Evolutionary conservation across 73 alveolate genomes (phyloP), one percentile per base, ranked within the genome.

Genomic region (Tetrahymena malaccensis): DNA sequence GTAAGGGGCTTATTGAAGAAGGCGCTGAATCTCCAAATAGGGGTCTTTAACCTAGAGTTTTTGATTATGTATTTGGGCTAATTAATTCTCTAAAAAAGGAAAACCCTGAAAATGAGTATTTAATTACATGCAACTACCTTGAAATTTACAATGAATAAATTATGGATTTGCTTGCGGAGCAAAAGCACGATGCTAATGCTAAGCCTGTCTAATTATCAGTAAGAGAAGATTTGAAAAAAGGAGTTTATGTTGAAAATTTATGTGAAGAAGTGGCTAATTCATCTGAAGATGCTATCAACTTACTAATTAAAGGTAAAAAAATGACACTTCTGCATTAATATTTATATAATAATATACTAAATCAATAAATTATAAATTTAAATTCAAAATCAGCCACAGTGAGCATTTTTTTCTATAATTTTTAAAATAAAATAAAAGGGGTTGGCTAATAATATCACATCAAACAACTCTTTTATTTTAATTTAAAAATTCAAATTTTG

Each of bases 141-240:
- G 99, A 98, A 95, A 98, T 98, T 93, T 98, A 98, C 96, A 98
- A 98, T 96, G 99, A 99, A 96, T 97, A 98, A 94, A 97, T 99
- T 31, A 98, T 97, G 55, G 99, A 99, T 97, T 96, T 99, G 93
- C 96, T 99, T 93, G 70, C 85, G 35, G 94, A 93, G 83, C 85
- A 56, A 8, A 56, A 96, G 43, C 96, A 96, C 1, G 50, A 84
- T 43, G 93, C 96, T 34, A 99, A 98, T 95, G 96, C 99, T 89
- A 35, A 43, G 27, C 43, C 85, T 35, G 97, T 97, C 34, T 96
- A 97, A 94, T 96, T 97, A 96, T 70, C 96, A 27, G 94, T 97
- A 43, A 96, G 99, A 95, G 99, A 97, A 96, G 99, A 97, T 56
- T 95, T 97, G 56, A 97, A 97, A 94, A 97, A 97, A 84, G 95